Conservation (phyloP, 768 basidiomycete species). For the Suillus cothurnatus region DNA sequence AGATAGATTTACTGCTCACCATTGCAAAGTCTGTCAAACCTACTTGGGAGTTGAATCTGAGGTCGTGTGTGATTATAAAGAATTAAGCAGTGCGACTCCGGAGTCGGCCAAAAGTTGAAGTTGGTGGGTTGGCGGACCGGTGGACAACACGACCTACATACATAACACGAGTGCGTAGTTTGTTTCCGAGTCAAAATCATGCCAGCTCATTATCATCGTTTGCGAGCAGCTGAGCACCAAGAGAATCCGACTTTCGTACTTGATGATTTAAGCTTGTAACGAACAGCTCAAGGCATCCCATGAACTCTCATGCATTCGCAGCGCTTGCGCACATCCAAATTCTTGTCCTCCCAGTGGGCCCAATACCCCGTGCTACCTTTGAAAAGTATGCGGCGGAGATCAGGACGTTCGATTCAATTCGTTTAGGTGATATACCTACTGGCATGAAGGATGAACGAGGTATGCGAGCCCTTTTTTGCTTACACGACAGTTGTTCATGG, state of each 20-base stretch:
- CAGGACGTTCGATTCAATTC: conserved; percentile 68
- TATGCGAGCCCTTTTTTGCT: conserved; percentile 33
- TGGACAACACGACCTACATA: background rate
- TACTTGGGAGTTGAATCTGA: conserved; percentile 2
- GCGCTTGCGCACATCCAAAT: conserved; percentile 86
- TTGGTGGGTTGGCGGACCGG: background rate
- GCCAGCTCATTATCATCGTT: background rate
- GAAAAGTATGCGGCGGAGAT: conserved; percentile 77
- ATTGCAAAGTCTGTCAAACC: conserved; percentile 17
- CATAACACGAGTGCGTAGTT: conserved; percentile 4
- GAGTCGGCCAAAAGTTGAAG: conserved; percentile 20
- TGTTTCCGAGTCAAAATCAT: conserved; percentile 5
- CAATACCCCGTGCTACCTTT: conserved; percentile 68
- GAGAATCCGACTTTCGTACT: background rate
- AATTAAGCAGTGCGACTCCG: background rate
- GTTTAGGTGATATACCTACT: conserved; percentile 81
- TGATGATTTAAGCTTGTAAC: conserved; percentile 4
- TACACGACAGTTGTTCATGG: conserved; percentile 5
- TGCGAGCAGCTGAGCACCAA: background rate
- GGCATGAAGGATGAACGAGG: conserved; percentile 78
- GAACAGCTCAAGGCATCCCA: conserved; percentile 29
- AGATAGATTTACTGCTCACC: conserved; percentile 19
- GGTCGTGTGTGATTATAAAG: background rate
- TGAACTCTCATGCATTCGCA: conserved; percentile 75
- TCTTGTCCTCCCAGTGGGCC: conserved; percentile 84